Conservation (phyloP, 768 basidiomycete genomes). For the Kwoniella sp. region DNA sequence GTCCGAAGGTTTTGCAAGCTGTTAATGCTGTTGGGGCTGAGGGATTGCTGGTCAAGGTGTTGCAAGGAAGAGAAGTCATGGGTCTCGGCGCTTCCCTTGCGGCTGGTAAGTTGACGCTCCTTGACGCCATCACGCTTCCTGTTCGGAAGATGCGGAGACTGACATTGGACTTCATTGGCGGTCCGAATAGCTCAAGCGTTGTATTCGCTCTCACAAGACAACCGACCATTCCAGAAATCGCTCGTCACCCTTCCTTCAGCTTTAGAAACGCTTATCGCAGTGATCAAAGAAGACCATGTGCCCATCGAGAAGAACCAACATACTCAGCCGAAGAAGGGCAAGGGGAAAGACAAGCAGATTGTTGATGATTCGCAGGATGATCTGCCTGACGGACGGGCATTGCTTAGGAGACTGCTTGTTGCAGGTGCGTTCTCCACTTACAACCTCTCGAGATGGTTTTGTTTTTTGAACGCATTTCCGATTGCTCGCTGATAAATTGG, state of each 20-base stretch:
- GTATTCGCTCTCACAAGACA: conserved; percentile 91
- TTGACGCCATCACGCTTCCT: too few species aligned
- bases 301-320: conserved; percentile 16
- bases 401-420: conserved; percentile 40
- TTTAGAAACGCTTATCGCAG: conserved; percentile 26
- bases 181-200: conserved; percentile 91
- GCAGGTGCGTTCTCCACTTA: conserved; percentile 31
- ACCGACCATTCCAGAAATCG: conserved; percentile 70
- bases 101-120: conserved; percentile 64
- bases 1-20: conserved; percentile 80
- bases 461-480: neutral
- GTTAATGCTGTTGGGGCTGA: conserved; percentile 77
- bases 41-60: conserved; percentile 88
- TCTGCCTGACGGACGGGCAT: conserved; percentile 35
- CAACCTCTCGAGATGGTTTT: too few species aligned
- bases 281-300: conserved; percentile 32
- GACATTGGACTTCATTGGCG: too few species aligned
- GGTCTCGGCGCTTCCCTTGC: conserved; percentile 73
- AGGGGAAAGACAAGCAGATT: conserved; percentile 34
- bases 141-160: too few species aligned
- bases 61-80: conserved; percentile 69
- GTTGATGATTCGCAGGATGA: conserved; percentile 53
- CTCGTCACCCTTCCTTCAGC: conserved; percentile 57
- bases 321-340: conserved; percentile 38
- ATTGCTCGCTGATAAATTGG: conserved; percentile 5